phyloP scores from a whole-genome alignment of 192 early-diverging fungal species.

The Backusella sp. region DNA sequence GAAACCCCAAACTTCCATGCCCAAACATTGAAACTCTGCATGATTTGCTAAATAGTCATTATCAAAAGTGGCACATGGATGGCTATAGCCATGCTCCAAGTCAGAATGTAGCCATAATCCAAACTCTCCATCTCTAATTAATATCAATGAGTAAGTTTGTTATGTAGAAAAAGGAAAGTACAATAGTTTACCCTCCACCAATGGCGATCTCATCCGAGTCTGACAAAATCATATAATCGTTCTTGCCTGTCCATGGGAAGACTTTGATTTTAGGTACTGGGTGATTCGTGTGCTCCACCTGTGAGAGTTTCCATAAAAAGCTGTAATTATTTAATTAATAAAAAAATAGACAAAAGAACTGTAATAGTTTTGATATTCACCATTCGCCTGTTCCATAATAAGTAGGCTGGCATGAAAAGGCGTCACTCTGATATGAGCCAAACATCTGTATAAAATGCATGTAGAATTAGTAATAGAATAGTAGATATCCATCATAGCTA shows the following conservation, averaged over 20 bases:
- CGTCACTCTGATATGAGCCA: constrained; percentile 74
- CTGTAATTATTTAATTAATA: constrained; percentile 33
- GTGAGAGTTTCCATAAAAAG: constrained; percentile 69
- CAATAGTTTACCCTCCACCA: constrained; percentile 64
- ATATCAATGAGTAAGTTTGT: neutral
- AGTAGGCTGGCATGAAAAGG: constrained; percentile 56
- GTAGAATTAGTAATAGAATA: constrained; percentile 10
- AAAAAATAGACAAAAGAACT: neutral
- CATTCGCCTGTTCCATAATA: constrained; percentile 87
- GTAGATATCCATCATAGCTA: neutral
- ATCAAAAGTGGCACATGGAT: constrained; percentile 71
- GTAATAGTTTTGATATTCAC: constrained; percentile 36
- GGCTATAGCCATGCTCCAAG: constrained; percentile 68
- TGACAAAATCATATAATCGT: constrained; percentile 77
- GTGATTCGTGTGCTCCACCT: constrained; percentile 28
- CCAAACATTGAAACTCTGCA: constrained; percentile 36
- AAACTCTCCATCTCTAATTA: constrained; percentile 64
- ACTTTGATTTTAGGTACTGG: constrained; percentile 40
- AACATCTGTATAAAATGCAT: constrained; percentile 55
- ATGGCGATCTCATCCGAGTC: constrained; percentile 75
- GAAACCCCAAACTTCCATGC: constrained; percentile 41
- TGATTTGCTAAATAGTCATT: constrained; percentile 51
- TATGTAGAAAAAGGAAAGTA: neutral
- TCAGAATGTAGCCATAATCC: constrained; percentile 77
- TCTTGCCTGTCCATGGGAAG: constrained; percentile 73